Base-by-base conservation (phyloP, 257 asterid genomes). In the Eucommia ulmoides region DNA sequence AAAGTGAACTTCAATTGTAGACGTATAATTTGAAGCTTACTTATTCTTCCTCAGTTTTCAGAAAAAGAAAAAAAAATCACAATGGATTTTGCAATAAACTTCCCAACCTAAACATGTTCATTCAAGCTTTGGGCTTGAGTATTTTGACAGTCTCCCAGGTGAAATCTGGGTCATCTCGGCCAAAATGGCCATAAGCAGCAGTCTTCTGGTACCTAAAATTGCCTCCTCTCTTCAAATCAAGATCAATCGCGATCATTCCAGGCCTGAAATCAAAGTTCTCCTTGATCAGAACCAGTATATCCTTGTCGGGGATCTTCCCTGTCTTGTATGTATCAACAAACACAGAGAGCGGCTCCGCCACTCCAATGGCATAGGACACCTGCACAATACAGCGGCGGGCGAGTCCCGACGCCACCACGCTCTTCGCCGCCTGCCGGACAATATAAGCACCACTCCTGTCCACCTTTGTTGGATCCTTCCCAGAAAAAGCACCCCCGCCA, bases 141-240 rank as follows among this genome's bases (percentile, higher is more conserved):
- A 16, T 3, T n/a, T 23, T 65, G 33, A 65, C 66, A 29, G 15
- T 46, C 46, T 65, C 71, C 71, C 71, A 59, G 19, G 71, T 65
- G 47, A 65, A 65, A 50, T 65, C 66, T 8, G 71, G 62, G 33
- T 65, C 62, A n/a, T 65, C 71, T 3, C 62, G 45, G 0, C 71
- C 66, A 50, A 65, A 65, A 60, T 65, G 71, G 23, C 71, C 71
- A 2, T 65, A 59, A 10, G 62, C 71, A 8, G 71, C 62, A 42
- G 62, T 59, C 45, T 65, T 65, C 59, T 59, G 66, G 23, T 65
- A 65, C 66, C 71, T 65, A 14, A 25, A 54, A 41, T 65, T 29
- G 8, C 66, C 66, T 0, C 71, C 71, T 24, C 71, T 49, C 16
- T 59, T 54, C 51, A 59, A 5, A 23, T 65, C 71, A 45, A 65